Evolutionary conservation across 108 stramenopile genomes (phyloP).

Genomic region (Bacterosira constricta): DNA sequence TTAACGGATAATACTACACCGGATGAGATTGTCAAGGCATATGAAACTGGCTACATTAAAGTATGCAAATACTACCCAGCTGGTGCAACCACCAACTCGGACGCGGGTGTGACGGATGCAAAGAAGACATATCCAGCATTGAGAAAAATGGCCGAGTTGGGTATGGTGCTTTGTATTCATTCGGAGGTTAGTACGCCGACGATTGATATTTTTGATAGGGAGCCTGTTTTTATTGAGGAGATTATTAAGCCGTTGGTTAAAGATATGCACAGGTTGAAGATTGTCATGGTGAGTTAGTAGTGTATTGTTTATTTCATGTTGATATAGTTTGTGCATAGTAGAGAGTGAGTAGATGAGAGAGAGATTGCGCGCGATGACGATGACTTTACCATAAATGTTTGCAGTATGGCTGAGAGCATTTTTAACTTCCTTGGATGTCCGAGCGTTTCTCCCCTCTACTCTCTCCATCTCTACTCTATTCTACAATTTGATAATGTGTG

Average conservation of each 20-base stretch:
- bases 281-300: no score
- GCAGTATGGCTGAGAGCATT: no score
- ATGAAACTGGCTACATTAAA: constrained; percentile 74
- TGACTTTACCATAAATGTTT: no score
- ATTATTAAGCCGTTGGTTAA: constrained; percentile 89
- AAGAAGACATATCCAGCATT: constrained; percentile 85
- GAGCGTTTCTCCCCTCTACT: no score
- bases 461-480: no score
- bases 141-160: constrained; percentile 86
- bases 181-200: constrained; percentile 94
- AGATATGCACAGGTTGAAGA: constrained; percentile 80
- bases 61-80: constrained; percentile 99
- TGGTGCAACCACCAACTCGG: constrained; percentile 98
- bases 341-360: no score
- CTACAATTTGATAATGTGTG: no score
- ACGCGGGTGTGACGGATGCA: constrained; percentile 93
- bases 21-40: constrained; percentile 87
- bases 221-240: constrained; percentile 92
- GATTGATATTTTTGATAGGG: constrained; percentile 98
- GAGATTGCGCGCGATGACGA: no score
- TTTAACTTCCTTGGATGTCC: no score
- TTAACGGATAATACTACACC: constrained; percentile 95
- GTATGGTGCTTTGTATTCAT: constrained; percentile 97
- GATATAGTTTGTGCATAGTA: no score
- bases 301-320: no score